phyloP scores from a whole-genome alignment of 306 rosid genomes.

The Dryas alaskensis region DNA sequence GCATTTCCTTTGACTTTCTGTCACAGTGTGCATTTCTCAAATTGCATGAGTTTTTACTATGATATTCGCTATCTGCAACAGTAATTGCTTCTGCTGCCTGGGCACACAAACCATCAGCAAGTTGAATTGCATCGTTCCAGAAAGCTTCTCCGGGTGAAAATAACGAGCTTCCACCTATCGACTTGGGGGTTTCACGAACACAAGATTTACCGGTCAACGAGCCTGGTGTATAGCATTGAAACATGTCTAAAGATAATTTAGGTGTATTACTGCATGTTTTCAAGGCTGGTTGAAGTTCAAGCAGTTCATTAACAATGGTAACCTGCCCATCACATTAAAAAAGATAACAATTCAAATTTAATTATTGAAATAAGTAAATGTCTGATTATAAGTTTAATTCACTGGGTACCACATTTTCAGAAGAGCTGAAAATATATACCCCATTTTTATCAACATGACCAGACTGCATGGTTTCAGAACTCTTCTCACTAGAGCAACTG shows the following conservation, averaged over 20 bases:
- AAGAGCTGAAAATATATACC: conserved; percentile 32
- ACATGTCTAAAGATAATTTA: conserved; percentile 33
- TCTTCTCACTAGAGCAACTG: conserved; percentile 26
- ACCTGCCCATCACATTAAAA: conserved; percentile 40
- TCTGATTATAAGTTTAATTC: neutral
- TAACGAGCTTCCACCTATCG: conserved; percentile 66
- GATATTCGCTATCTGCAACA: conserved; percentile 34
- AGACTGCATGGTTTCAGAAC: conserved; percentile 35
- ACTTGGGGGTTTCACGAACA: conserved; percentile 62
- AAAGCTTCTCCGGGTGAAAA: conserved; percentile 96
- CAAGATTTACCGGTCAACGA: conserved; percentile 50
- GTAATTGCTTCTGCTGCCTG: conserved; percentile 40
- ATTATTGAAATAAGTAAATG: conserved; percentile 19
- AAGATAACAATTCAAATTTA: conserved; percentile 17
- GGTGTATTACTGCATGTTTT: conserved; percentile 65
- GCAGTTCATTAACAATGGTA: conserved; percentile 31
- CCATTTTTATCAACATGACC: conserved; percentile 32
- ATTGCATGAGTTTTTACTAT: conserved; percentile 43
- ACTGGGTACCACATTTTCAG: conserved; percentile 2
- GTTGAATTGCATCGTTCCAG: conserved; percentile 90
- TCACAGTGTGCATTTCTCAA: conserved; percentile 43
- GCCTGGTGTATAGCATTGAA: conserved; percentile 68
- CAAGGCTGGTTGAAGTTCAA: conserved; percentile 40
- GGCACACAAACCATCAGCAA: conserved; percentile 74
- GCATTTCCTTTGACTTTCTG: conserved; percentile 43